Base-by-base conservation (phyloP, 2,329 filamentous ascomycete species). In the Pyrenochaeta sp. region DNA sequence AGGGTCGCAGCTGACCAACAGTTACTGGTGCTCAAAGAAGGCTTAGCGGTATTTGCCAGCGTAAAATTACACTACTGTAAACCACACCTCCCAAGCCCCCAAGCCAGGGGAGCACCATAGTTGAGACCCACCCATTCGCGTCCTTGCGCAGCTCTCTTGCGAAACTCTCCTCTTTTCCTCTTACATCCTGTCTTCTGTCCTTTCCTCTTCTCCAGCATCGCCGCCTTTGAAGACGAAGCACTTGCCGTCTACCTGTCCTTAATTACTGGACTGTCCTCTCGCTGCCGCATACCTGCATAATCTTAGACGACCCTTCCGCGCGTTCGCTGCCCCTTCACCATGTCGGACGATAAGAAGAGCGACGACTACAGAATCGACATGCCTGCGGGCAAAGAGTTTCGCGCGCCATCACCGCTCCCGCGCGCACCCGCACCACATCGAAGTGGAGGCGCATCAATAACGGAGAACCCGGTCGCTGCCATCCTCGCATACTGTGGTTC, bases 401-500 rank as follows among this genome's bases (percentile, higher is more conserved):
- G 72, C 48, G 63, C 66, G 31, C 59, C 72, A 7, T 72, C 70
- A 77, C 87, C 77, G 80, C 83, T 74, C 78, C 83, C 68, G 70
- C 80, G 63, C 68, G 78, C 73, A 67, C 74, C 66, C 20, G 47
- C 23, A 32, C 51, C 60, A 40, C 54, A 52, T 48, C 57, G 59
- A 45, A 59, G 52, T 54, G n/a, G 42, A 21, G 66, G 75, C 41
- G 21, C 48, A 7, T 61, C 68, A 15, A 36, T 92, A 58, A 85
- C 88, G 68, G 91, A 92, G 78, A 95, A 87, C 77, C 91, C 92
- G 14, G 81, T 86, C 40, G 75, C 95, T 42, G 92, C 94, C 18
- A 90, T 99, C 67, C 74, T 96, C 62, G 87, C 91, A 43, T 99
- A 99, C 82, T 99, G 95, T 78, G 82, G 90, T 69, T 91, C 94